Base-by-base conservation (phyloP, 1,284 basidiomycete species). In the Afroboletus lepidellus region DNA sequence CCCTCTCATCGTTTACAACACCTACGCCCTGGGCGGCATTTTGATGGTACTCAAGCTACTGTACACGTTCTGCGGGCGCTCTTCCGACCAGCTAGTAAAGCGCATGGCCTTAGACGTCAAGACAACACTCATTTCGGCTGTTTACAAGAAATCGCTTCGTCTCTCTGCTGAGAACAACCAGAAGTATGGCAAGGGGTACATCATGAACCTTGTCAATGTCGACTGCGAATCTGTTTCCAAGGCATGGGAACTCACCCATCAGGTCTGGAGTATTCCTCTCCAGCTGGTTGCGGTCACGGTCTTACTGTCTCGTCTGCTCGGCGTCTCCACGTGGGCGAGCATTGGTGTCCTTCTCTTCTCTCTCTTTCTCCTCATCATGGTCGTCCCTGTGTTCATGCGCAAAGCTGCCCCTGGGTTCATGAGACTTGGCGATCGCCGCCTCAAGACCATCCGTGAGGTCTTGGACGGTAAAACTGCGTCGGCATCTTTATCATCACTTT, bases 171-270 rank as follows among this genome's bases (percentile, higher is more conserved):
- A 63, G 39, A 59, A 58, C 47, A 61, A 46, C 41, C 62, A 66
- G 18, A 65, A 63, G 33, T 66, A 57, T 44, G 57, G 56, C 24
- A 68, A 58, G 45, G 64, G 66, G 1, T 63, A 58, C 23, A 57
- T 64, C 50, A 57, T 65, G 60, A 66, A 69, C 46, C 63, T 66
- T 24, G 57, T 68, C 33, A 66, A 66, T 30, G 64, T 69, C 36
- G 64, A 66, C 53, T 63, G 53, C 33, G 64, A 66, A 39, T 65
- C 64, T 11, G 53, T 65, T 24, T 65, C 65, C 30, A 66, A 63
- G 37, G 63, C 63, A 39, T 65, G 62, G 51, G 66, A 69, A 24
- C 36, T 63, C n/a, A 43, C 52, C 38, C 66, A 66, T 48, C 66
- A 58, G 37, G 38, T 53, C 29, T 66, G 64, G 64, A 62, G 62